Evolutionary conservation across 129 eudicot species (phyloP).

Genomic region (Glebionis coronaria): DNA sequence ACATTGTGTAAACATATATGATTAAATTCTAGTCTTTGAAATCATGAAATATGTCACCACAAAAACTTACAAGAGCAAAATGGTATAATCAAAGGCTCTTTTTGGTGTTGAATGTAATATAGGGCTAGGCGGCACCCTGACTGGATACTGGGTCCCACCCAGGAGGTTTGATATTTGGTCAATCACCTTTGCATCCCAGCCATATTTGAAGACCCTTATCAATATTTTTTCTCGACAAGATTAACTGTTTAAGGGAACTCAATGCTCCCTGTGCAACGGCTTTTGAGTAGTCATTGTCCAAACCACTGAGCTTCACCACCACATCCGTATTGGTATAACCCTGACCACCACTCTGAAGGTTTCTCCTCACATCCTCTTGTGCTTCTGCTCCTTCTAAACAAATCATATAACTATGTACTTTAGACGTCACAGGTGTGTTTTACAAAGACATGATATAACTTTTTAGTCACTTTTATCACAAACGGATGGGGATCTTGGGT

Average conservation of each 20-base stretch:
- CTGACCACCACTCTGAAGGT: too few relatives aligned
- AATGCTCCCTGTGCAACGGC: constrained; percentile 82
- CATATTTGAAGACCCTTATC: constrained; percentile 82
- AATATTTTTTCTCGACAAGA: constrained; percentile 76
- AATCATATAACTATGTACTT: constrained; percentile 5
- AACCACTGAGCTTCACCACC: constrained; percentile 84
- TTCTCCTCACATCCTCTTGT: constrained; percentile 73
- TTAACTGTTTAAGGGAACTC: constrained; percentile 80
- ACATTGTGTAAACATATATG: too few relatives aligned
- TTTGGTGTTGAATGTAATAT: not conserved
- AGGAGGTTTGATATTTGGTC: constrained; percentile 96
- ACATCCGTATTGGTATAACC: constrained; percentile 87
- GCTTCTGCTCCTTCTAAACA: constrained; percentile 75
- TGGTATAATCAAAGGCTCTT: not conserved
- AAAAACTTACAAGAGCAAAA: not conserved
- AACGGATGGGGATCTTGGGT: too few relatives aligned
- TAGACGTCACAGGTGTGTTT: too few relatives aligned
- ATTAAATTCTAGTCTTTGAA: too few relatives aligned
- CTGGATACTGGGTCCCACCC: constrained; percentile 79
- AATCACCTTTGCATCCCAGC: constrained; percentile 92
- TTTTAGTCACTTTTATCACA: too few relatives aligned
- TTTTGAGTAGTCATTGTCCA: constrained; percentile 78
- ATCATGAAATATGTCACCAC: too few relatives aligned
- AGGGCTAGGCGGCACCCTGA: constrained; percentile 21
- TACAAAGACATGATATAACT: too few relatives aligned